Base-by-base conservation (phyloP, 2,329 filamentous ascomycete species). In the Thelonectria discophora region DNA sequence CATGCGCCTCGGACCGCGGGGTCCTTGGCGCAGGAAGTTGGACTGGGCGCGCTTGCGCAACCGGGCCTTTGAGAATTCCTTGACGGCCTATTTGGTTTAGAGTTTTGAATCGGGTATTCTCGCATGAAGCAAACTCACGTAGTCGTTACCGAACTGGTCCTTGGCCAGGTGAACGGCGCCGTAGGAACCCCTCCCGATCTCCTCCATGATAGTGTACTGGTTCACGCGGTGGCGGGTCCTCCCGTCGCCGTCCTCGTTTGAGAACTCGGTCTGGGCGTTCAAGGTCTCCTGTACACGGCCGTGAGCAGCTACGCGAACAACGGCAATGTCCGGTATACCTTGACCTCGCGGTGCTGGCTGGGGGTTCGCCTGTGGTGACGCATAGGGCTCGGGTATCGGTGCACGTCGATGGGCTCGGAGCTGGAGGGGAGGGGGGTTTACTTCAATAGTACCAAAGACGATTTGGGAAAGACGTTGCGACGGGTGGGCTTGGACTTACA, bases 101-200 rank as follows among this genome's bases (percentile, higher is more conserved):
- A 46, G 43, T 50, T 15, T 30, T 30, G 21, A 24, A 24, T 24
- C 6, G 5, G 27, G 2, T 10, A 2, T 30, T 30, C 27, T 10
- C 7, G 27, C 9, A n/a, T 32, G 20, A 18, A 48, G 46, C 46
- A 12, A 12, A 72, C 90, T 84, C 84, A 97, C 94, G 86, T 90
- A 98, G 91, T 98, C 93, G 53, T 88, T 87, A 43, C 93, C 94
- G 79, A 90, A 95, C 76, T 97, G 93, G 78, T 99, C 94, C 2
- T 88, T 88, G 20, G 93, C 95, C 18, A 94, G 82, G 78, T 98
- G 93, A 13, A 99, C 95, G 11, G 94, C 90, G 8, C 95, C 95
- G 76, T 97, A 99, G 0, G 94, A 98, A 17, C 95, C 95, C 66
- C 93, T 86, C n/a, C 95, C 95, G 71, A 99, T 97, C 81, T 98